Percentiles rank a stretch among this genome's conserved stretches.
phyloP scores from a whole-genome alignment of 352 stramenopile genomes.

The Globisporangium emineosum region DNA sequence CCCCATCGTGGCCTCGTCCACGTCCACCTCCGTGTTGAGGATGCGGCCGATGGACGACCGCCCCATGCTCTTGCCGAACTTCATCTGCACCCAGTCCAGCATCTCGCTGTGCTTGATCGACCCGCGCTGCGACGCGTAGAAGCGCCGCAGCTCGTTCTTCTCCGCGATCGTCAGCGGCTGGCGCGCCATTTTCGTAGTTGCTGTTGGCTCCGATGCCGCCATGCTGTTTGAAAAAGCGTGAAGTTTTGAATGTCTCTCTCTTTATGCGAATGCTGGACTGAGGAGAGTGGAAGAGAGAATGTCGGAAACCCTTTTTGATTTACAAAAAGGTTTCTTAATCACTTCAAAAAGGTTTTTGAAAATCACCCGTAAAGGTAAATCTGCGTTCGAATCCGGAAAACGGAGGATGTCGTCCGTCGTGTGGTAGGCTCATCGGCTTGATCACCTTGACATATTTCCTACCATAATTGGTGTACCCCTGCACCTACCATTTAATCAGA shows the following conservation, averaged over 20 bases:
- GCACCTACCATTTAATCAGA: too few species aligned
- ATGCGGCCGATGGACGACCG: conserved; percentile 18
- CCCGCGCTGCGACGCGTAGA: conserved; percentile 8
- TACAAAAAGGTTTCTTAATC: too few species aligned
- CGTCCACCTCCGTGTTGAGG: conserved; percentile 10
- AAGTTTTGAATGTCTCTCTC: background rate
- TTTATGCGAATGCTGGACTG: conserved; percentile 2
- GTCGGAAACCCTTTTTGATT: too few species aligned
- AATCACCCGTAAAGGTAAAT: too few species aligned
- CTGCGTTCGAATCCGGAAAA: too few species aligned
- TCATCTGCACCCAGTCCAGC: conserved; percentile 12
- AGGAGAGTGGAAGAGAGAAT: background rate
- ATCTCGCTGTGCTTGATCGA: conserved; percentile 12
- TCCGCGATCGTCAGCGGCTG: conserved; percentile 18
- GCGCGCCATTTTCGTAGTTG: background rate
- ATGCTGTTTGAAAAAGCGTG: background rate
- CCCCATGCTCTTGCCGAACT: conserved; percentile 16
- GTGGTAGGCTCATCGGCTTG: too few species aligned
- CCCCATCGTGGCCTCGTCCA: conserved; percentile 11
- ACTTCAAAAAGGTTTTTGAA: too few species aligned
- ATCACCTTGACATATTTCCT: too few species aligned
- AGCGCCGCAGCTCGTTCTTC: conserved; percentile 17
- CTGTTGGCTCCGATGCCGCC: background rate
- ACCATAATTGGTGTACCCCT: too few species aligned
- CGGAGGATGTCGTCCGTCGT: too few species aligned